phyloP scores from a whole-genome alignment of 306 rosid genomes.

The Ormosia emarginata region DNA sequence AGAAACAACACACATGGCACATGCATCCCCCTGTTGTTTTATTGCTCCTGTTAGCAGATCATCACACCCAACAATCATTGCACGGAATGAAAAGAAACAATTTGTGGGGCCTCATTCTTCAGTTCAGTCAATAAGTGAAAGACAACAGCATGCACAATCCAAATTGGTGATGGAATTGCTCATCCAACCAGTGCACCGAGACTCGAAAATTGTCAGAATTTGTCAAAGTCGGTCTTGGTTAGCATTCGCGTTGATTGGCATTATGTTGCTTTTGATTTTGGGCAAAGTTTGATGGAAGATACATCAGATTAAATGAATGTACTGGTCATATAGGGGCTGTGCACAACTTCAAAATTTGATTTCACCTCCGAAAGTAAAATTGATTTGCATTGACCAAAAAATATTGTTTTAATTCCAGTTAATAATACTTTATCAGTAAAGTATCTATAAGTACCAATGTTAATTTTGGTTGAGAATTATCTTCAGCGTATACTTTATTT shows the following conservation, averaged over 20 bases:
- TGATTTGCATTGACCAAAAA: not conserved
- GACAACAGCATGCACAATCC: conserved; percentile 30
- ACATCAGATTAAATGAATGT: not conserved
- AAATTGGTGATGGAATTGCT: conserved; percentile 22
- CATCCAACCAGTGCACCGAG: conserved; percentile 5
- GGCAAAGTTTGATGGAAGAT: not conserved
- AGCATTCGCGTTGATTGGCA: not conserved
- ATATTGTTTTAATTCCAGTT: not conserved
- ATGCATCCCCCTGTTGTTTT: conserved; percentile 49
- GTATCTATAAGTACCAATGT: too few relatives aligned
- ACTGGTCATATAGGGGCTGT: not conserved
- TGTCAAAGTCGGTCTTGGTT: not conserved
- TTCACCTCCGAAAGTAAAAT: not conserved
- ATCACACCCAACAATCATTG: conserved; percentile 52
- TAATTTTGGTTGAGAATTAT: too few relatives aligned
- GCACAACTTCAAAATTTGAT: not conserved
- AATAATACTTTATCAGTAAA: not conserved
- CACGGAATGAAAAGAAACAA: conserved; percentile 62
- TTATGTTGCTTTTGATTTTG: conserved; percentile 4
- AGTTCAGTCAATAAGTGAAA: conserved; percentile 42
- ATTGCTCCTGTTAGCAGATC: conserved; percentile 38
- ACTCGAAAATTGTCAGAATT: conserved; percentile 14
- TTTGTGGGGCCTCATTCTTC: conserved; percentile 37
- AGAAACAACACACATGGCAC: conserved; percentile 56
- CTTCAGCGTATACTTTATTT: too few relatives aligned